Conservation (phyloP, 2,329 filamentous ascomycete genomes). For the Exophiala oligosperma region DNA sequence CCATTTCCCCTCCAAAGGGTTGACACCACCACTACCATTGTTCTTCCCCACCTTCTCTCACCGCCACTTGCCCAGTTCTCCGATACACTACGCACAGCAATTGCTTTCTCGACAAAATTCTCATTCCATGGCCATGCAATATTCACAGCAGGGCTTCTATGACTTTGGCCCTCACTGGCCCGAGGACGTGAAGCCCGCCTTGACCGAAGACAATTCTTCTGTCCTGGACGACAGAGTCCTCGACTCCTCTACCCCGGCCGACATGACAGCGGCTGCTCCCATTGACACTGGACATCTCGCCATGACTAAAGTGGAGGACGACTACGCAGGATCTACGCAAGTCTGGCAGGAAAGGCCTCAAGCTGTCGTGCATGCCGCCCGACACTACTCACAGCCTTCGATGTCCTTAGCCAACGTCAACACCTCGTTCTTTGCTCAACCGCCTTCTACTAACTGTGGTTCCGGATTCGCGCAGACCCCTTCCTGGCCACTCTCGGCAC, state of each 20-base stretch:
- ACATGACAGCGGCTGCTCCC: slow-evolving; percentile 43
- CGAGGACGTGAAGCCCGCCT: slow-evolving; percentile 43
- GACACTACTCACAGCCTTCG: slow-evolving; percentile 42
- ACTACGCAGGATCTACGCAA: slow-evolving; percentile 54
- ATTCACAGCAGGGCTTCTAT: slow-evolving; percentile 42
- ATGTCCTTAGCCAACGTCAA: slow-evolving; percentile 52
- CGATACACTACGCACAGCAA: slow-evolving; percentile 16
- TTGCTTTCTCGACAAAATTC: slow-evolving; percentile 8
- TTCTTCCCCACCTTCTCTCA: slow-evolving; percentile 21
- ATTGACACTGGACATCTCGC: slow-evolving; percentile 44
- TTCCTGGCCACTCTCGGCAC: slow-evolving; percentile 64
- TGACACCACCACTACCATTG: slow-evolving; percentile 9
- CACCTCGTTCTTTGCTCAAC: slow-evolving; percentile 64
- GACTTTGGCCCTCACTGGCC: slow-evolving; percentile 45
- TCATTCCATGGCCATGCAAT: slow-evolving; percentile 37
- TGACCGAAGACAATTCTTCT: slow-evolving; percentile 52
- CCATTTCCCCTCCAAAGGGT: not conserved
- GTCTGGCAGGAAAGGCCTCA: slow-evolving; percentile 51
- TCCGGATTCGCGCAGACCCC: slow-evolving; percentile 47
- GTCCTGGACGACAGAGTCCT: slow-evolving; percentile 52
- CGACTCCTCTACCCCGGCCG: slow-evolving; percentile 50
- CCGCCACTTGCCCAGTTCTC: slow-evolving; percentile 20
- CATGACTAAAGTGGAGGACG: slow-evolving; percentile 50
- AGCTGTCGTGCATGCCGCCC: slow-evolving; percentile 44
- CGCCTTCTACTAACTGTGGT: slow-evolving; percentile 50